Evolutionary conservation across 78 protist genomes (phyloP), one percentile per base, ranked within the genome.

Genomic region (Creolimax fragrantissima): DNA sequence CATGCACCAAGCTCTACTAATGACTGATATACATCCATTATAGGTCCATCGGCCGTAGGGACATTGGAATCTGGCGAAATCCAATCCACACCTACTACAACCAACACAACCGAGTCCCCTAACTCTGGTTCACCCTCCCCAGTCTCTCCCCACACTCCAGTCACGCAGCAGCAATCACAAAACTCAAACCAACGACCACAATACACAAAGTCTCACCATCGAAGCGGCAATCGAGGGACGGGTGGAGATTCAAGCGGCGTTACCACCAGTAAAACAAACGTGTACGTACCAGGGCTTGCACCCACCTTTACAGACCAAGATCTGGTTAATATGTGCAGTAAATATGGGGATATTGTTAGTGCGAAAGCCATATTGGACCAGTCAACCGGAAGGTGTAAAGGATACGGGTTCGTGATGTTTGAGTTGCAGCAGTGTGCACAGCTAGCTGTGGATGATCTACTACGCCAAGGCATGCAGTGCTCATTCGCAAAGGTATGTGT

Each of bases 391-490:
- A 42, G 81, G 66, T 91, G 92, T 41, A 91, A 47, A 74, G 92
- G 92, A 43, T 91, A 91, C 89, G 92, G 92, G 5, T 91, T 91
- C 81, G 92, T 91, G 41, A 91, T 91, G 92, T 47, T 91, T 17
- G 44, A 42, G 41, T 17, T 4, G 2, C 47, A 42, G 44, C 81
- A 7, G 43, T n/a, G 42, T 4, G 88, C 92, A 3, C 35, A 35
- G 4, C 32, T 35, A 5, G 92, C 92, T 35, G 45, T 91, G 43
- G 44, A 84, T 11, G 88, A 24, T 3, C 89, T 91, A 43, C 43
- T 36, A 35, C 35, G 4, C n/a, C 41, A 11, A 3, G 92, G 92
- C 37, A 32, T n/a, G n/a, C 35, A 6, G 6, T 74, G 45, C 41
- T 81, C 92, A 35, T 91, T 91, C 41, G 92, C 92, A 24, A 91